These are phyloP conservation scores for Odontarrhena argentea DNA, from an alignment of 345 rosid genomes.

Conservation along the genomic window DNA sequence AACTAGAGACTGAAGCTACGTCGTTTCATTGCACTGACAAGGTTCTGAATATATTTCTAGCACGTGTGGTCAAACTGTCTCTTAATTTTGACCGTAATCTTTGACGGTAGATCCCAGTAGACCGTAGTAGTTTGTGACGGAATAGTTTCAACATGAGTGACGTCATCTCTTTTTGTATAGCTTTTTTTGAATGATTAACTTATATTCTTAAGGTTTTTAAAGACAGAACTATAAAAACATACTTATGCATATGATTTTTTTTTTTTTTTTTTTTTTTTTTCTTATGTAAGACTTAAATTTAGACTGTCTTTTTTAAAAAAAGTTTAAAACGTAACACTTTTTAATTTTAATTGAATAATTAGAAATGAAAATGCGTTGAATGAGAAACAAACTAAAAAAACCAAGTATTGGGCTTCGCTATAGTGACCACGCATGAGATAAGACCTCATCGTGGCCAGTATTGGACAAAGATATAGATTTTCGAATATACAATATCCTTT, in stretches of 20 bases:
- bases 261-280: too few species aligned
- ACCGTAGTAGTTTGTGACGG: constrained; percentile 24
- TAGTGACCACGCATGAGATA: background rate
- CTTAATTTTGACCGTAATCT: constrained; percentile 9
- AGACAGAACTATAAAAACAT: too few species aligned
- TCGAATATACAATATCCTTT: background rate
- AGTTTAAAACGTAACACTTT: too few species aligned
- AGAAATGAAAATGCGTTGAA: too few species aligned
- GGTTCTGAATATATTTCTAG: constrained; percentile 1
- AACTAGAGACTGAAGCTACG: constrained; percentile 1
- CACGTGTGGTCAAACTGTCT: constrained; percentile 33
- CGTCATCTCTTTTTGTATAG: constrained; percentile 11
- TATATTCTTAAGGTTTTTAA: too few species aligned
- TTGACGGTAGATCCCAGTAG: background rate
- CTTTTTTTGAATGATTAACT: too few species aligned
- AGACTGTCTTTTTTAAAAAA: too few species aligned
- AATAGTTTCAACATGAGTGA: constrained; percentile 4
- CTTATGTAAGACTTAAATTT: too few species aligned
- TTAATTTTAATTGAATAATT: too few species aligned
- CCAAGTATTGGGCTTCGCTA: constrained; percentile 7
- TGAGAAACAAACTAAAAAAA: too few species aligned
- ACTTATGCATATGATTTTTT: too few species aligned
- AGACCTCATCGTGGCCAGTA: too few species aligned
- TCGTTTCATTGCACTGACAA: constrained; percentile 25
- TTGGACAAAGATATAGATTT: background rate